phyloP scores from a whole-genome alignment of 164 flowering plant genomes.

The Echeveria elegans region DNA sequence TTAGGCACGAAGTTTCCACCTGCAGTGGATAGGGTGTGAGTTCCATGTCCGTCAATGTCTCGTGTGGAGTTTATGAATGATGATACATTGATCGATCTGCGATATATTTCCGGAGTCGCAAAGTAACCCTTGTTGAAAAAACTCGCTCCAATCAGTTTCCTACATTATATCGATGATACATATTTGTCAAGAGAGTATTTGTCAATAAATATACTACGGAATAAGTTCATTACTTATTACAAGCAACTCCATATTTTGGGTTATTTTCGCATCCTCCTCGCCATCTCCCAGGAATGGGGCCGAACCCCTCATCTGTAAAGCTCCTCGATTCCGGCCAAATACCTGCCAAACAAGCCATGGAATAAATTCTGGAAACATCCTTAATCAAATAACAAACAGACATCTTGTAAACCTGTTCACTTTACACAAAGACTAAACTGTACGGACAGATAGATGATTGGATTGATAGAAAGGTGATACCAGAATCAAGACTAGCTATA shows the following conservation, averaged over 20 bases:
- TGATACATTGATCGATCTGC: conserved; percentile 13
- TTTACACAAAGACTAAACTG: neutral
- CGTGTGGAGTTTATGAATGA: conserved; percentile 30
- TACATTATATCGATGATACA: conserved; percentile 11
- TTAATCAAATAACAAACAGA: neutral
- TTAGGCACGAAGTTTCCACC: conserved; percentile 41
- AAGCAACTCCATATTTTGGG: conserved; percentile 20
- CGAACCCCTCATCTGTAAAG: conserved; percentile 38
- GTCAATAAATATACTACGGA: neutral
- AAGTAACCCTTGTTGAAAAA: conserved; percentile 51
- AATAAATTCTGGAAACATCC: no score
- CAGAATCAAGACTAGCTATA: conserved; percentile 37
- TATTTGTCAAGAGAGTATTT: neutral
- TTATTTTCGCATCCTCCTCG: conserved; percentile 42
- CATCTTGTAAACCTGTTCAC: neutral
- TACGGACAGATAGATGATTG: neutral
- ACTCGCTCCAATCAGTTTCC: conserved; percentile 61
- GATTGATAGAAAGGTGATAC: conserved; percentile 11
- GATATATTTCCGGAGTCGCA: conserved; percentile 4
- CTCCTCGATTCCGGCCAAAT: conserved; percentile 63
- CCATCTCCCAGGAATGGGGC: conserved; percentile 57
- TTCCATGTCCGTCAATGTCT: conserved; percentile 55
- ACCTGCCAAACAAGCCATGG: conserved; percentile 23
- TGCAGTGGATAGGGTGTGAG: conserved; percentile 63
- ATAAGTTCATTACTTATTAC: conserved; percentile 44